Conservation (phyloP, 768 basidiomycete genomes). For the Psilocybe sp. region DNA sequence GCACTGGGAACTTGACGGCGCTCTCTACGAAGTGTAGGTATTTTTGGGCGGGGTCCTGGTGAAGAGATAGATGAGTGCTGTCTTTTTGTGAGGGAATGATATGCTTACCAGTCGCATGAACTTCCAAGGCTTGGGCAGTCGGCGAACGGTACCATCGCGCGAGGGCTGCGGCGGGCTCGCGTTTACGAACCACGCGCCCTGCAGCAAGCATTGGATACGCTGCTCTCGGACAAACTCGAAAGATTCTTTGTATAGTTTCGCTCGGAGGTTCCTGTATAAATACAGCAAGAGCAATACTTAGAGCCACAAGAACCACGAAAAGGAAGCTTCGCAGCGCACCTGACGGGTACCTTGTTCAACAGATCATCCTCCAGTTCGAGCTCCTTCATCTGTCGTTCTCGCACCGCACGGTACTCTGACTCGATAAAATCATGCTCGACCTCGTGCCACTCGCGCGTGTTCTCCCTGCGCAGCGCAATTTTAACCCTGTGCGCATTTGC, state of each 20-base stretch:
- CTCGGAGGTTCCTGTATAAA: slow-evolving; percentile 69
- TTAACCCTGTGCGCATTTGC: slow-evolving; percentile 54
- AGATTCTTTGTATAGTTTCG: slow-evolving; percentile 85
- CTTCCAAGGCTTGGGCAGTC: slow-evolving; percentile 71
- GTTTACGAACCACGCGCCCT: slow-evolving; percentile 92
- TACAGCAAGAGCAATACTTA: neutral
- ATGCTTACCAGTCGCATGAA: slow-evolving; percentile 79
- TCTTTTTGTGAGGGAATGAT: neutral
- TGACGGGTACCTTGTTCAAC: slow-evolving; percentile 78
- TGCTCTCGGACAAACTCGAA: slow-evolving; percentile 89
- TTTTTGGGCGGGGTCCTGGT: slow-evolving; percentile 72
- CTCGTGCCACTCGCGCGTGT: slow-evolving; percentile 75
- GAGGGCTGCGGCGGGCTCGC: slow-evolving; percentile 56
- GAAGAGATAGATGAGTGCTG: neutral
- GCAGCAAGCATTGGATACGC: slow-evolving; percentile 81
- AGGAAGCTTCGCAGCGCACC: slow-evolving; percentile 44
- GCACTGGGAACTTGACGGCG: slow-evolving; percentile 73
- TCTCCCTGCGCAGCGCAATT: slow-evolving; percentile 72
- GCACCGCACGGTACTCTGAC: slow-evolving; percentile 80
- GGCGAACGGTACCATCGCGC: slow-evolving; percentile 46
- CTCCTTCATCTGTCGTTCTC: slow-evolving; percentile 88
- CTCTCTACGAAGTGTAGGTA: slow-evolving; percentile 87
- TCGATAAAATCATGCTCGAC: slow-evolving; percentile 81
- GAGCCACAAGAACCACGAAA: slow-evolving; percentile 1
- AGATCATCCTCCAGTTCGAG: slow-evolving; percentile 87